Evolutionary conservation across 2,329 filamentous ascomycete species (phyloP).

Genomic region (Byssochlamys sp.): DNA sequence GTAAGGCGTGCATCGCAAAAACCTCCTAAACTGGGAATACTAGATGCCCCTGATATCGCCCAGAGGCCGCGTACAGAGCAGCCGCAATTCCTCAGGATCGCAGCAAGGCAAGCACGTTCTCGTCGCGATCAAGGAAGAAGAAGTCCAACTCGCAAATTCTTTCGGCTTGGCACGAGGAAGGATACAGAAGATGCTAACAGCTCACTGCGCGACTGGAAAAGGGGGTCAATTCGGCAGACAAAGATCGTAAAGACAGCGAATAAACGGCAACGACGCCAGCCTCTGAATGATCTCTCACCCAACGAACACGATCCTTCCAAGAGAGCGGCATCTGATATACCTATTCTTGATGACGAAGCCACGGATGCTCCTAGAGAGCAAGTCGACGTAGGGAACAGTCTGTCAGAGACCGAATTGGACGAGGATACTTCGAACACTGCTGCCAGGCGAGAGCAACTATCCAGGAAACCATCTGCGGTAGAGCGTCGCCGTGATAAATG

Average conservation of each 20-base stretch:
- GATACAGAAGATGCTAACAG: constrained; percentile 48
- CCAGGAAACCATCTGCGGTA: constrained; percentile 4
- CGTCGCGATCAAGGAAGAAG: constrained; percentile 41
- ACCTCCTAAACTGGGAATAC: constrained; percentile 36
- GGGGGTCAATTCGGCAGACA: constrained; percentile 32
- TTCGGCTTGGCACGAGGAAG: constrained; percentile 41
- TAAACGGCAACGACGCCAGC: constrained; percentile 13
- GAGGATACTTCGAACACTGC: not conserved
- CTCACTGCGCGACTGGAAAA: constrained; percentile 43
- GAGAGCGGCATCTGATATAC: constrained; percentile 1
- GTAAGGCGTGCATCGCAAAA: constrained; percentile 13
- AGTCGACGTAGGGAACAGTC: not conserved
- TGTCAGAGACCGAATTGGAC: constrained; percentile 1
- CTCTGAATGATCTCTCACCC: constrained; percentile 14
- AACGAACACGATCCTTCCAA: constrained; percentile 6
- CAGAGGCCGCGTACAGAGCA: constrained; percentile 20
- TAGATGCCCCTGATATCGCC: constrained; percentile 39
- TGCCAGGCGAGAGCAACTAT: not conserved
- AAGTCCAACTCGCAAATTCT: constrained; percentile 43
- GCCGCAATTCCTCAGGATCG: constrained; percentile 49
- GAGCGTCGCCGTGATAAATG: constrained; percentile 20
- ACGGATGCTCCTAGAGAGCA: not conserved
- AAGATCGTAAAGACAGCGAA: constrained; percentile 11
- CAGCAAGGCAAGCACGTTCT: constrained; percentile 43
- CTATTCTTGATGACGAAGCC: not conserved